Percentiles rank a stretch among this genome's conserved stretches.
Evolutionary conservation across 306 rosid genomes (phyloP).

Genomic region (Vigna mungo): DNA sequence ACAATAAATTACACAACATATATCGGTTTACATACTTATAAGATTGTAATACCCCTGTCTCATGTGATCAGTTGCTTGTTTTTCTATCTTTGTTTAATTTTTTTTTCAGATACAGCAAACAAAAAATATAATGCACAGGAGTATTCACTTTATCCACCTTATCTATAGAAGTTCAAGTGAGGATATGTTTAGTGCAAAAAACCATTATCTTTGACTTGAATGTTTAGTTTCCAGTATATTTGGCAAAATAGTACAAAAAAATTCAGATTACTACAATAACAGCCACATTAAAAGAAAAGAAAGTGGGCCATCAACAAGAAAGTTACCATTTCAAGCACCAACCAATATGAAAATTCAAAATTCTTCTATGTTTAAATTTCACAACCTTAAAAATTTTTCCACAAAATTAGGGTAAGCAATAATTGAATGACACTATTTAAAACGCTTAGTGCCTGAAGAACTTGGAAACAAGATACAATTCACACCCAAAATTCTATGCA

Average conservation of each 20-base stretch:
- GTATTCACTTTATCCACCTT: conserved; percentile 27
- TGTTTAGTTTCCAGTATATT: conserved; percentile 12
- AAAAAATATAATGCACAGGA: background rate
- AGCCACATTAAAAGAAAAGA: conserved; percentile 1
- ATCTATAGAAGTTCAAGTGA: conserved; percentile 21
- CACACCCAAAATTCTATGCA: too few relatives aligned
- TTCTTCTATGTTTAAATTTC: conserved; percentile 22
- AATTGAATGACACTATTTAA: conserved; percentile 73
- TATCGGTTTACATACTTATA: too few relatives aligned
- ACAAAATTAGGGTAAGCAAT: conserved; percentile 79
- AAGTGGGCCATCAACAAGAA: conserved; percentile 24
- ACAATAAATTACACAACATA: too few relatives aligned
- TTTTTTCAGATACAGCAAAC: conserved; percentile 18
- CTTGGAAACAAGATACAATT: conserved; percentile 31
- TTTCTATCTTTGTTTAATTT: conserved; percentile 18
- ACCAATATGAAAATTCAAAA: conserved; percentile 11
- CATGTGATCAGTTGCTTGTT: background rate
- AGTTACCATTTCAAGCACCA: conserved; percentile 18
- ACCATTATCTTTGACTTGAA: background rate
- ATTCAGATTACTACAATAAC: conserved; percentile 7
- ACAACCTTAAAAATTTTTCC: conserved; percentile 93
- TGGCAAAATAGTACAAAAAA: conserved; percentile 25
- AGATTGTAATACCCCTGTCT: background rate
- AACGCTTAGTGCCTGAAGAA: conserved; percentile 49
- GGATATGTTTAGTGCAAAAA: background rate